Evolutionary conservation across 495 filamentous ascomycete genomes (phyloP), one percentile per base, ranked within the genome.

Genomic region (Penicillium silybi): DNA sequence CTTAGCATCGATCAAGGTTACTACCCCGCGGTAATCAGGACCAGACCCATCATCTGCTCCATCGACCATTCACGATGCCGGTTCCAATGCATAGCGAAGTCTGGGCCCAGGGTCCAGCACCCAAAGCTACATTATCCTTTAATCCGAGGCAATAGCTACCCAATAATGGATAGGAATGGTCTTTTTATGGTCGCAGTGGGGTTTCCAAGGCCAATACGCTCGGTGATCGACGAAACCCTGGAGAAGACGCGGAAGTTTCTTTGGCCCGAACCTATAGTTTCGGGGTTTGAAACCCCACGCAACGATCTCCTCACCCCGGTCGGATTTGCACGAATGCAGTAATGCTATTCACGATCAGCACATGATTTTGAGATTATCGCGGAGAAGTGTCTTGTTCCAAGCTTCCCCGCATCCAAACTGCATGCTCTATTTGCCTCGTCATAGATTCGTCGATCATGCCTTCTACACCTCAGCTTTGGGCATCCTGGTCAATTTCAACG

Each of bases 231-330:
- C 46, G 17, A 6, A 27, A 26, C 10, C n/a, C n/a, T 19, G 37
- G 37, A 39, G 37, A 16, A 39, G 18, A 18, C 15, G n/a, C 22
- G 4, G 26, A 50, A 43, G 38, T 7, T 44, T 44, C 48, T 22
- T 50, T 50, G 19, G 48, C 27, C 48, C 48, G 48, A 50, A 23
- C 17, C 27, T 15, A 23, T 35, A 41, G 23, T 43, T 15, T 13
- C 19, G 41, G 41, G 17, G n/a, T n/a, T n/a, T n/a, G 41, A 43
- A 43, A 6, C 41, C 20, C 40, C 35, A 38, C 35, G 13, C 35
- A 9, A 3, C 4, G 37, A 19, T 18, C 37, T 39, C 32, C 32
- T 2, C 32, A n/a, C 3, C 10, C 15, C 32, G 32, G 32, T 35
- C 32, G 32, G 32, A 2, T n/a, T 3, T 35, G 32, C 2, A 35